Evolutionary conservation across 2,329 filamentous ascomycete genomes (phyloP), one percentile per base, ranked within the genome.

Genomic region (Beauveria pseudobassiana): DNA sequence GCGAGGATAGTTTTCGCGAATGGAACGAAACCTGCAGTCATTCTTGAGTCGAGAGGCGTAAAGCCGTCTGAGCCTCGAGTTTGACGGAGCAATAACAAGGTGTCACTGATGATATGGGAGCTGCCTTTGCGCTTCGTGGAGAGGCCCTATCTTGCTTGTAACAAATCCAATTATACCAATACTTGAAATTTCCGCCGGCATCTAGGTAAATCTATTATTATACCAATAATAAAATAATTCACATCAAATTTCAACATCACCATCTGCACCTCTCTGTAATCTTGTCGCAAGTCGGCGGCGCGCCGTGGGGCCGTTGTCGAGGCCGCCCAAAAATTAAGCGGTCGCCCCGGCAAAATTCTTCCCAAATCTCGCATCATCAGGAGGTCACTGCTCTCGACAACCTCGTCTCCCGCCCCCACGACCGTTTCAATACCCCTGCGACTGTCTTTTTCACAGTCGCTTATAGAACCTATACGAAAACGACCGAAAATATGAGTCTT

Each of bases 1-100:
- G 14, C 5, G 26, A n/a, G 26, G 5, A 40, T 62, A 83, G 81
- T 82, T 83, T 64, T 78, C 81, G 10, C 75, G 75, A 62, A 67
- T 78, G 28, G 81, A 83, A 64, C 73, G 77, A 30, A 76, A 68
- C 48, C 64, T 83, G 7, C 75, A 73, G 1, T 73, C 74, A 6
- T 77, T 76, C 52, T 71, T 82, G 0, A 73, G 10, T 68, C 73
- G 1, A 72, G 76, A 40, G 79, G 79, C 0, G 73, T 76, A 26
- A 64, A 70, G 10, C 67, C 79, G 0, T 72, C 74, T 7, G 71
- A 79, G 40, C 81, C 82, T 5, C 65, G 3, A 79, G 72, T 63
- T 4, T 3, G 12, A 9, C 40, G 3, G 52, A 55, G 12, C 34
- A 38, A 38, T 38, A 16, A 38, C 34, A 38, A 5, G 30, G 2